Percentiles rank a stretch among this genome's conserved stretches.
These are phyloP conservation scores for Fusarium vanettenii DNA, from an alignment of 2,329 filamentous ascomycete species.

Conservation along the genomic window DNA sequence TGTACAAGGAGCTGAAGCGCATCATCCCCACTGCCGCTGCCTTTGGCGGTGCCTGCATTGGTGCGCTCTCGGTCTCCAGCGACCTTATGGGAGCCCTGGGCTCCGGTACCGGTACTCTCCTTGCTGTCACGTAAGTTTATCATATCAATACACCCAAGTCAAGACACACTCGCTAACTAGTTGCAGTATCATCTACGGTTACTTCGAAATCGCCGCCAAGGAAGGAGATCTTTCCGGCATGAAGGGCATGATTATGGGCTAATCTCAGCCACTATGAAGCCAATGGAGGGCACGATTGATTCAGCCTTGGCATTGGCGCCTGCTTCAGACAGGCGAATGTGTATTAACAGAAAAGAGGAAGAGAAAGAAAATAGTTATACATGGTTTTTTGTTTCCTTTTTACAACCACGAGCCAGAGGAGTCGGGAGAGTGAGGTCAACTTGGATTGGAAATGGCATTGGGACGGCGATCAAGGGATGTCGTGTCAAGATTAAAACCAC, in stretches of 20 bases:
- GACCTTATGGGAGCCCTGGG: slow-evolving; percentile 96
- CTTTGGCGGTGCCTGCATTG: slow-evolving; percentile 99
- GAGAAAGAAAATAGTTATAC: slow-evolving; percentile 45
- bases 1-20: slow-evolving; percentile 99
- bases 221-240: slow-evolving; percentile 93
- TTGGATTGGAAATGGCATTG: slow-evolving; percentile 37
- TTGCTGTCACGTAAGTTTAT: slow-evolving; percentile 92
- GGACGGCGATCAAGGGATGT: slow-evolving; percentile 38
- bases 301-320: slow-evolving; percentile 33
- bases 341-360: slow-evolving; percentile 45
- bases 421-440: slow-evolving; percentile 40
- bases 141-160: neutral
- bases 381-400: slow-evolving; percentile 43
- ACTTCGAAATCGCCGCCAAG: slow-evolving; percentile 99
- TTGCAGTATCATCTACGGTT: slow-evolving; percentile 96
- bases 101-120: slow-evolving; percentile 95
- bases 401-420: slow-evolving; percentile 38
- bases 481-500: slow-evolving; percentile 39
- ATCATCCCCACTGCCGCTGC: slow-evolving; percentile 98
- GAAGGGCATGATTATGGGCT: slow-evolving; percentile 80
- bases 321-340: slow-evolving; percentile 31
- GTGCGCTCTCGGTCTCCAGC: slow-evolving; percentile 93
- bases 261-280: slow-evolving; percentile 45
- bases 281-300: slow-evolving; percentile 35
- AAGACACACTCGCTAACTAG: slow-evolving; percentile 45